Conservation (phyloP, 1,284 basidiomycete genomes). For the Rhodotorula sp. region DNA sequence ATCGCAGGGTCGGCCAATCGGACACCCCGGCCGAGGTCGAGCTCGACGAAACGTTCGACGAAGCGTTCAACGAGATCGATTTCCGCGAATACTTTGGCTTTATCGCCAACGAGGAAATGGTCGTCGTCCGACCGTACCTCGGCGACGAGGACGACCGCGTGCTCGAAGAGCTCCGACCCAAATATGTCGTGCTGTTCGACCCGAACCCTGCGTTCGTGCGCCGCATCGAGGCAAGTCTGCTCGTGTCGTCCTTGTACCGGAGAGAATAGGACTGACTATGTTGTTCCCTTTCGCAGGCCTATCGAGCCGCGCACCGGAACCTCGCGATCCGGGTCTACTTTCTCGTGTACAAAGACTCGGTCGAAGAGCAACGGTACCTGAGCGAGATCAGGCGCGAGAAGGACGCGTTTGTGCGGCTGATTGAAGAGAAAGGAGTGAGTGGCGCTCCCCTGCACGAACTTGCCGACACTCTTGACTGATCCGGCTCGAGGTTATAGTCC, state of each 20-base stretch:
- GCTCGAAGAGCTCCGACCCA: slow-evolving; percentile 81
- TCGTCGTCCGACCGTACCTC: slow-evolving; percentile 82
- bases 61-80: slow-evolving; percentile 51
- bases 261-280: background rate
- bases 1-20: slow-evolving; percentile 12
- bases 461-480: background rate
- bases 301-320: slow-evolving; percentile 74
- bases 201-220: slow-evolving; percentile 90
- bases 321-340: slow-evolving; percentile 89
- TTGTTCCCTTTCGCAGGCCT: slow-evolving; percentile 60
- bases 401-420: slow-evolving; percentile 88
- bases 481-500: slow-evolving; percentile 51
- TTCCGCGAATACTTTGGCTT: slow-evolving; percentile 82
- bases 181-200: slow-evolving; percentile 93
- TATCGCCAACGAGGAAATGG: slow-evolving; percentile 71
- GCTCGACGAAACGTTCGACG: slow-evolving; percentile 9
- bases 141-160: slow-evolving; percentile 90
- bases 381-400: slow-evolving; percentile 86
- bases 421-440: slow-evolving; percentile 84
- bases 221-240: slow-evolving; percentile 71
- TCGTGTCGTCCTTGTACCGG: background rate
- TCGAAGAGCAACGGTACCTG: slow-evolving; percentile 94
- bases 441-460: background rate
- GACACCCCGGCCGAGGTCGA: slow-evolving; percentile 6
- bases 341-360: slow-evolving; percentile 86